Evolutionary conservation across 2,329 filamentous ascomycete species (phyloP).

Genomic region (Talaromyces sp.): DNA sequence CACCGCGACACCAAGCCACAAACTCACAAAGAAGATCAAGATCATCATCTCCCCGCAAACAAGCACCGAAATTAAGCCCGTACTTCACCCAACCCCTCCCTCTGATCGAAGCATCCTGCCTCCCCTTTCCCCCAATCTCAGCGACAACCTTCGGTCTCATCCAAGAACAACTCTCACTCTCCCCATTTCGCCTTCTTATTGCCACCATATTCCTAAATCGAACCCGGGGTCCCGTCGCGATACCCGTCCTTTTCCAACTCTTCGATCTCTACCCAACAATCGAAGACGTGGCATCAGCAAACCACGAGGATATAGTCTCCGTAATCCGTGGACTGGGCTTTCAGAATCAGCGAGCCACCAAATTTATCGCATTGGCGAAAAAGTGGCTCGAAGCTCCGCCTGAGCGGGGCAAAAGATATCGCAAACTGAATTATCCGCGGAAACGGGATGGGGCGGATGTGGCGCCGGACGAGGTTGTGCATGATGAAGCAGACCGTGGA

Average conservation of each 20-base stretch:
- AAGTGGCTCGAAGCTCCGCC: conserved; percentile 66
- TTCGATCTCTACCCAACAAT: conserved; percentile 67
- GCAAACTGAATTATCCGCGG: conserved; percentile 54
- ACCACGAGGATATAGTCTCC: conserved; percentile 53
- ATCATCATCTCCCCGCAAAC: conserved; percentile 16
- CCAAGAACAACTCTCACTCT: conserved; percentile 70
- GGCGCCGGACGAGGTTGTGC: conserved; percentile 46
- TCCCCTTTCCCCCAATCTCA: conserved; percentile 64
- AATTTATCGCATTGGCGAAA: conserved; percentile 67
- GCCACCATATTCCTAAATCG: conserved; percentile 82
- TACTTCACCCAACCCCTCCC: conserved; percentile 37
- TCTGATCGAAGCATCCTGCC: conserved; percentile 40
- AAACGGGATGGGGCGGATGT: conserved; percentile 50
- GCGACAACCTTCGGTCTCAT: conserved; percentile 69
- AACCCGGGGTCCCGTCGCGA: conserved; percentile 68
- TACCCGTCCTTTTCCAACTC: conserved; percentile 69
- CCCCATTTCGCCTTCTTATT: conserved; percentile 76
- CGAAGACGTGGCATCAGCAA: conserved; percentile 56
- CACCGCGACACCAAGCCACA: background rate
- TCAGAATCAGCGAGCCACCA: conserved; percentile 61
- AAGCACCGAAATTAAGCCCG: conserved; percentile 36
- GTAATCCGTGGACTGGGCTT: conserved; percentile 70
- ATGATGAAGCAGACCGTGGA: conserved; percentile 43
- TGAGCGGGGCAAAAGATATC: conserved; percentile 52
- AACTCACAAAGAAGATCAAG: background rate